Conservation (phyloP, 1,284 basidiomycete species). For the Malassezia dermatis region DNA sequence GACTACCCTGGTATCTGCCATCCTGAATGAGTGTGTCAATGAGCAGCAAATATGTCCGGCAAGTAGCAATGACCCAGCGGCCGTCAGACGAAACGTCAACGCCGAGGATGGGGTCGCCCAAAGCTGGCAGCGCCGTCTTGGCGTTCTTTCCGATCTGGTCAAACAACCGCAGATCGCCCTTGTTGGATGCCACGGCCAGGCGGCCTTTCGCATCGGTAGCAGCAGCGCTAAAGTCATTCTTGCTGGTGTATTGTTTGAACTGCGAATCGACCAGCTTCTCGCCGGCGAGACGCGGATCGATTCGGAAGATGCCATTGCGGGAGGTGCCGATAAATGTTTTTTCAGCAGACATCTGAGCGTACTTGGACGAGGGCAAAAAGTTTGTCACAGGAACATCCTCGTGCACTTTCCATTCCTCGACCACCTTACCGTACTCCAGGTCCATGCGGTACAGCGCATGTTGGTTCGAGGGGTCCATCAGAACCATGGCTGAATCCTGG, state of each 20-base stretch:
- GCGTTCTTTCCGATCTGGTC: constrained; percentile 97
- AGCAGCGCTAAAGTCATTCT: constrained; percentile 90
- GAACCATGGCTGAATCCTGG: constrained; percentile 87
- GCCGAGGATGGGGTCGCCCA: constrained; percentile 88
- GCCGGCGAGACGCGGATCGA: constrained; percentile 83
- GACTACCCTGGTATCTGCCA: constrained; percentile 70
- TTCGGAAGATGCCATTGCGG: constrained; percentile 88
- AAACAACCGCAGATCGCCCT: constrained; percentile 91
- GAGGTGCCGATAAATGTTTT: constrained; percentile 88
- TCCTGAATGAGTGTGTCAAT: constrained; percentile 92
- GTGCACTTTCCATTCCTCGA: constrained; percentile 96
- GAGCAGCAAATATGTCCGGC: constrained; percentile 82
- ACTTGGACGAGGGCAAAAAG: constrained; percentile 86
- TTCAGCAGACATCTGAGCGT: constrained; percentile 81
- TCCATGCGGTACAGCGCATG: constrained; percentile 85
- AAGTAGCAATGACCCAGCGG: constrained; percentile 89
- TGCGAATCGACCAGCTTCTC: constrained; percentile 87
- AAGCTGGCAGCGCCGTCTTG: constrained; percentile 90
- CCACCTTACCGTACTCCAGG: constrained; percentile 87
- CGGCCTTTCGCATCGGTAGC: constrained; percentile 77
- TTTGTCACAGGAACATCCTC: constrained; percentile 75
- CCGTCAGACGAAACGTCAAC: constrained; percentile 90
- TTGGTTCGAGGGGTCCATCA: constrained; percentile 75
- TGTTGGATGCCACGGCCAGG: constrained; percentile 85
- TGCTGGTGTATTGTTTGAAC: constrained; percentile 89